These are phyloP conservation scores for Delonix regia DNA, from an alignment of 306 rosid genomes.

Conservation along the genomic window DNA sequence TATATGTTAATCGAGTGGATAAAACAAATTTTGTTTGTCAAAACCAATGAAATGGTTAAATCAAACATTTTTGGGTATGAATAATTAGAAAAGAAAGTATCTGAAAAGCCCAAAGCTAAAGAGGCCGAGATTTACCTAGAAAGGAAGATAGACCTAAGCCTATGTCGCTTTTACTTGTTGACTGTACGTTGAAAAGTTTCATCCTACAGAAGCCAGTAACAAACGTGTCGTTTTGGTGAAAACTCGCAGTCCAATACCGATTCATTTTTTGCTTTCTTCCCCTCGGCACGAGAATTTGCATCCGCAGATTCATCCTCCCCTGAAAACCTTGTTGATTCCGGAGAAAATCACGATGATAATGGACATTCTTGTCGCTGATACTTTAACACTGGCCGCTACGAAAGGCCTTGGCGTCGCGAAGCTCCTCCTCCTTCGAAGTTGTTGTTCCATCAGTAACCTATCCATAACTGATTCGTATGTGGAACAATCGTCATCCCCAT, in stretches of 20 bases:
- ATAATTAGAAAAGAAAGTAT: too few species aligned
- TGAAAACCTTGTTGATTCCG: not conserved
- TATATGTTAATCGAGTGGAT: too few species aligned
- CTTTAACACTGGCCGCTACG: constrained; percentile 49
- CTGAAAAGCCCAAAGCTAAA: too few species aligned
- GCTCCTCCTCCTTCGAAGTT: constrained; percentile 44
- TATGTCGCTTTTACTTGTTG: not conserved
- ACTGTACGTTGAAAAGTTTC: too few species aligned
- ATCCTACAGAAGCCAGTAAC: too few species aligned
- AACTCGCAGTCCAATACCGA: too few species aligned
- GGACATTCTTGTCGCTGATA: constrained; percentile 59
- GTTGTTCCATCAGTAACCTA: not conserved
- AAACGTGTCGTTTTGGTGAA: not conserved
- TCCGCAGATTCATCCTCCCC: not conserved
- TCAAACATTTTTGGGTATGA: too few species aligned
- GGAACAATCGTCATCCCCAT: constrained; percentile 17
- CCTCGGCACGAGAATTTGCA: too few species aligned
- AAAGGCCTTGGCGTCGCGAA: constrained; percentile 61
- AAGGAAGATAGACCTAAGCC: not conserved
- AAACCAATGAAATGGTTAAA: too few species aligned
- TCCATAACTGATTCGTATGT: constrained; percentile 37
- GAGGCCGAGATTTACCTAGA: too few species aligned
- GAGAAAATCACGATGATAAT: constrained; percentile 37
- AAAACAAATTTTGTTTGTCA: too few species aligned
- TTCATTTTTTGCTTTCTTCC: not conserved